Percentiles rank a stretch among this genome's conserved stretches.
These are phyloP conservation scores for Pseudogymnoascus sp. DNA, from an alignment of 2,329 filamentous ascomycete genomes.

Conservation along the genomic window DNA sequence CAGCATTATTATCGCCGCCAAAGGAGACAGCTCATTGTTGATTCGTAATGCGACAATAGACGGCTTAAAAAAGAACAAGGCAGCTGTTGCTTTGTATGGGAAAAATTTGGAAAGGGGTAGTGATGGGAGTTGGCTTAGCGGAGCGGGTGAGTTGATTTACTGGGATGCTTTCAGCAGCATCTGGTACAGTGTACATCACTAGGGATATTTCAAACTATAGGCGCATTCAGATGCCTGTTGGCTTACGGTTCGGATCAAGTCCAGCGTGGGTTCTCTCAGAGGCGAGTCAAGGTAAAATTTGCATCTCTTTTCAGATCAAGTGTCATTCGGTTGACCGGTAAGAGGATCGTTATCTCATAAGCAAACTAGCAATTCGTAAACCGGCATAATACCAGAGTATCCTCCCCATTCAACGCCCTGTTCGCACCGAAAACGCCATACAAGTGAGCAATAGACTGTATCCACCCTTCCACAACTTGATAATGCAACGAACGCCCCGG, in stretches of 20 bases:
- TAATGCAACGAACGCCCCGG: background rate
- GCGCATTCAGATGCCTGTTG: background rate
- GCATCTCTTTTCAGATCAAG: background rate
- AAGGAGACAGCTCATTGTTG: background rate
- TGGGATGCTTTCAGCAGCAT: background rate
- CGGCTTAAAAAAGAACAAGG: background rate
- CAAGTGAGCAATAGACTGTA: background rate
- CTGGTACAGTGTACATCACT: background rate
- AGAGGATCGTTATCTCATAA: background rate
- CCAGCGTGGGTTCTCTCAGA: background rate
- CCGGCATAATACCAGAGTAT: background rate
- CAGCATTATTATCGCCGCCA: constrained; percentile 14
- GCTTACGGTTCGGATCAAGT: background rate
- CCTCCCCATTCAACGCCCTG: background rate
- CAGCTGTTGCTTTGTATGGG: background rate
- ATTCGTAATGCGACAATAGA: background rate
- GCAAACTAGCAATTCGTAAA: background rate
- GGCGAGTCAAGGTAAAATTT: background rate
- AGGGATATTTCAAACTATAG: background rate
- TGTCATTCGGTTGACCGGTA: background rate
- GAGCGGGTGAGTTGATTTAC: background rate
- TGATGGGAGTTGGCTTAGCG: background rate
- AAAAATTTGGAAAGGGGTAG: background rate
- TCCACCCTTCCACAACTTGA: background rate
- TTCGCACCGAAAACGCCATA: background rate